Conservation (phyloP, 2,329 filamentous ascomycete genomes). For the Aspergillus hortae region DNA sequence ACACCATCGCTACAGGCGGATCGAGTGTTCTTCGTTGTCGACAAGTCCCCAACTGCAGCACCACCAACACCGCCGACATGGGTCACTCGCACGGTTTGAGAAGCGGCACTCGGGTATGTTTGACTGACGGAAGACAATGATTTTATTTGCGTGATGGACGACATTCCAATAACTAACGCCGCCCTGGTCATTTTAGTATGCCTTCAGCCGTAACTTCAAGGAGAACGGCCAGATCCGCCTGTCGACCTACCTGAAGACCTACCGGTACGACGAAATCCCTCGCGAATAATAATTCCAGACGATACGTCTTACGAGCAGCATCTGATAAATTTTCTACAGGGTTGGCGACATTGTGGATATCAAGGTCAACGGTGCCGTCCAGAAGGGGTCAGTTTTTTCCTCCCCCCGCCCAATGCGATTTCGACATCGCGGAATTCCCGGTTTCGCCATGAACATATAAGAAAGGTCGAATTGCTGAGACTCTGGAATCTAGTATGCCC, state of each 20-base stretch:
- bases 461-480: slow-evolving; percentile 24
- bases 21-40: slow-evolving; percentile 31
- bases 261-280: slow-evolving; percentile 61
- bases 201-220: slow-evolving; percentile 92
- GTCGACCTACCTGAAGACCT: slow-evolving; percentile 90
- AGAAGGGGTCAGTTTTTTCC: slow-evolving; percentile 77
- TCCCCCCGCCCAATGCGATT: slow-evolving; percentile 8
- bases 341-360: slow-evolving; percentile 99
- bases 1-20: slow-evolving; percentile 21
- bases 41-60: slow-evolving; percentile 37
- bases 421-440: background rate
- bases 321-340: slow-evolving; percentile 54
- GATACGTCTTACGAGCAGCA: slow-evolving; percentile 20
- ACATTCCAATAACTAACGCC: background rate
- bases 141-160: background rate
- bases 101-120: slow-evolving; percentile 76
- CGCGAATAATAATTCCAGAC: slow-evolving; percentile 13
- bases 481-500: slow-evolving; percentile 66
- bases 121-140: slow-evolving; percentile 2
- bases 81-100: slow-evolving; percentile 85
- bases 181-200: slow-evolving; percentile 55
- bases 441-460: slow-evolving; percentile 1
- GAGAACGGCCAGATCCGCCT: slow-evolving; percentile 91
- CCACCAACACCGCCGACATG: slow-evolving; percentile 62
- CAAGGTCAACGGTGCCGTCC: slow-evolving; percentile 96